A percentile compares a stretch with the other conserved stretches of the same genome.
These are phyloP conservation scores for Platanthera guangdongensis DNA, from an alignment of 106 monocot genomes.

Conservation along the genomic window DNA sequence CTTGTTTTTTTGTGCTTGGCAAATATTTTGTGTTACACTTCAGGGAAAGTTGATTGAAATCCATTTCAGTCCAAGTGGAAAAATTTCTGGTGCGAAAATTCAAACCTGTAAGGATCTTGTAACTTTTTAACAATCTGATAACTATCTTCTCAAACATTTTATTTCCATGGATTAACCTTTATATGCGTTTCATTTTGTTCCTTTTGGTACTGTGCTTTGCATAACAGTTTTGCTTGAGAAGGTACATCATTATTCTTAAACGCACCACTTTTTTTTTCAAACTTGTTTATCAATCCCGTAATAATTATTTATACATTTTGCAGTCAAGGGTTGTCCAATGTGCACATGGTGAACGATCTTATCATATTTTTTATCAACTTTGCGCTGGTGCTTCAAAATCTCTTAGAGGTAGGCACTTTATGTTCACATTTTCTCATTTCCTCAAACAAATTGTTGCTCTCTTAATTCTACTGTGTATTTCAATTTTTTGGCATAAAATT, in stretches of 20 bases:
- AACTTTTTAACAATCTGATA: neutral
- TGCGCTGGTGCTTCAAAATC: slow-evolving; percentile 80
- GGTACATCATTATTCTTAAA: slow-evolving; percentile 33
- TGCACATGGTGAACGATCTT: slow-evolving; percentile 80
- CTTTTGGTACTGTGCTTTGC: neutral
- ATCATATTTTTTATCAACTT: slow-evolving; percentile 98
- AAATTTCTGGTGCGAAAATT: slow-evolving; percentile 92
- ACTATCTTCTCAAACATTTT: neutral
- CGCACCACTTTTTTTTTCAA: neutral
- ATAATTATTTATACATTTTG: slow-evolving; percentile 15
- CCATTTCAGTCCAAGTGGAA: slow-evolving; percentile 76
- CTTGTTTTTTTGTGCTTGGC: neutral
- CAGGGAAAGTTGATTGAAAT: slow-evolving; percentile 98
- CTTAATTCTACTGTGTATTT: neutral
- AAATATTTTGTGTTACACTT: neutral
- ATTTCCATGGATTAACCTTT: slow-evolving; percentile 7
- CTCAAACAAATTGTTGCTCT: neutral
- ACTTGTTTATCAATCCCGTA: neutral
- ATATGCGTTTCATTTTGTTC: slow-evolving; percentile 11
- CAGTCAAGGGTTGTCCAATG: slow-evolving; percentile 99
- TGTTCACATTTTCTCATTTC: slow-evolving; percentile 2
- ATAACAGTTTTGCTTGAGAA: slow-evolving; percentile 88
- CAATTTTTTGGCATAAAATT: neutral
- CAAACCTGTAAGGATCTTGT: slow-evolving; percentile 70
- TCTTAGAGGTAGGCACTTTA: slow-evolving; percentile 54